phyloP scores from a whole-genome alignment of 805 yeast genomes.

The Candida khao-thaluensis region DNA sequence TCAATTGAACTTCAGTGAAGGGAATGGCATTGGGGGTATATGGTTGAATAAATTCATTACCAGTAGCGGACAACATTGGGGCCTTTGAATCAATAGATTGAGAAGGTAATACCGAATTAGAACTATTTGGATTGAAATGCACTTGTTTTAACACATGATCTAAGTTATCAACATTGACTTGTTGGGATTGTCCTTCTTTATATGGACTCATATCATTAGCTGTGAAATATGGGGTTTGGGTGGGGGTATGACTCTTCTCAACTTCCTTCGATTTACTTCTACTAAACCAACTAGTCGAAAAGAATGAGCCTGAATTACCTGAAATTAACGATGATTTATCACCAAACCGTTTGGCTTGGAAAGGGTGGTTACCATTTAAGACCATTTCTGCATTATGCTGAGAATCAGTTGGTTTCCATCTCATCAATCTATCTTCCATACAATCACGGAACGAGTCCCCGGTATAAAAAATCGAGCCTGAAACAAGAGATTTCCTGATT shows the following conservation, averaged over 20 bases:
- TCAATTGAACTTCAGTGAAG: slow-evolving; percentile 8
- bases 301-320: background rate
- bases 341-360: slow-evolving; percentile 17
- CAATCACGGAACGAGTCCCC: slow-evolving; percentile 20
- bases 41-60: background rate
- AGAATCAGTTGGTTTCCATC: slow-evolving; percentile 35
- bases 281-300: slow-evolving; percentile 6
- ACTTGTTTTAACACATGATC: slow-evolving; percentile 2
- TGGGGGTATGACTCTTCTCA: too few relatives aligned
- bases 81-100: slow-evolving; percentile 1
- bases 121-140: slow-evolving; percentile 9
- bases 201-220: slow-evolving; percentile 3
- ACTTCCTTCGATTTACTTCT: background rate
- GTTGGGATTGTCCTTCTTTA: background rate
- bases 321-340: background rate
- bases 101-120: slow-evolving; percentile 7
- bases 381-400: slow-evolving; percentile 29
- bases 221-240: slow-evolving; percentile 6
- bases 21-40: slow-evolving; percentile 16
- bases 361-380: slow-evolving; percentile 31
- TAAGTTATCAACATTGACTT: background rate
- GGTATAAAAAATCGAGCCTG: background rate
- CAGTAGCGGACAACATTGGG: background rate
- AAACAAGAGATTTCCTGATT: slow-evolving; percentile 3
- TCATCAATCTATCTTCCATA: slow-evolving; percentile 30